Conservation (phyloP, 352 stramenopile genomes). For the Globisporangium apiculatum region DNA sequence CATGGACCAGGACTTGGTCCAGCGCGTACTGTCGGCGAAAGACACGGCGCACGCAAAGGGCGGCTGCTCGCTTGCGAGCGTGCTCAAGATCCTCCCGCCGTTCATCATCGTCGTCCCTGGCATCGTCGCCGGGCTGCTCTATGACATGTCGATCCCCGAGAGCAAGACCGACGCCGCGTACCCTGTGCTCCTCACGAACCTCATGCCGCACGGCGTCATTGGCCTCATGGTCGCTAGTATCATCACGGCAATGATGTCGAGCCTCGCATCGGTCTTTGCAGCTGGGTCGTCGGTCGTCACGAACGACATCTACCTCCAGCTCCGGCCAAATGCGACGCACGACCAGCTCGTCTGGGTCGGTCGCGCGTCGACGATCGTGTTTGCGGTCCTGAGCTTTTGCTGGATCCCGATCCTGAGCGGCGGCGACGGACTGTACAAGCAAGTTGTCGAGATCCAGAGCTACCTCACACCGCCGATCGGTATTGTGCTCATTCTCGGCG, state of each 20-base stretch:
- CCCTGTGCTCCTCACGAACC: slow-evolving; percentile 51
- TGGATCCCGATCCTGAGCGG: slow-evolving; percentile 63
- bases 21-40: slow-evolving; percentile 63
- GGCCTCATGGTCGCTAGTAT: slow-evolving; percentile 65
- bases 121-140: slow-evolving; percentile 51
- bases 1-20: slow-evolving; percentile 65
- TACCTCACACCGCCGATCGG: slow-evolving; percentile 55
- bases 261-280: slow-evolving; percentile 55
- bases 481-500: slow-evolving; percentile 52
- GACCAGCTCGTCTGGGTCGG: slow-evolving; percentile 57
- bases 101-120: slow-evolving; percentile 67
- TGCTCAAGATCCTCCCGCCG: slow-evolving; percentile 58
- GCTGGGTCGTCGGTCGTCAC: slow-evolving; percentile 51
- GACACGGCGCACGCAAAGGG: slow-evolving; percentile 54
- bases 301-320: slow-evolving; percentile 60
- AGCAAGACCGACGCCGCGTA: slow-evolving; percentile 56
- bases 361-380: slow-evolving; percentile 35
- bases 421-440: slow-evolving; percentile 51
- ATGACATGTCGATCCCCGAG: slow-evolving; percentile 44
- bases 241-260: slow-evolving; percentile 69
- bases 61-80: slow-evolving; percentile 42
- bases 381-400: slow-evolving; percentile 46
- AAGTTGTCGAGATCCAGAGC: slow-evolving; percentile 56
- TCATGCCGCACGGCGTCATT: slow-evolving; percentile 59
- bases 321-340: slow-evolving; percentile 40